Evolutionary conservation across 306 rosid species (phyloP), one percentile per base, ranked within the genome.

Genomic region (Glycyrrhiza uralensis): DNA sequence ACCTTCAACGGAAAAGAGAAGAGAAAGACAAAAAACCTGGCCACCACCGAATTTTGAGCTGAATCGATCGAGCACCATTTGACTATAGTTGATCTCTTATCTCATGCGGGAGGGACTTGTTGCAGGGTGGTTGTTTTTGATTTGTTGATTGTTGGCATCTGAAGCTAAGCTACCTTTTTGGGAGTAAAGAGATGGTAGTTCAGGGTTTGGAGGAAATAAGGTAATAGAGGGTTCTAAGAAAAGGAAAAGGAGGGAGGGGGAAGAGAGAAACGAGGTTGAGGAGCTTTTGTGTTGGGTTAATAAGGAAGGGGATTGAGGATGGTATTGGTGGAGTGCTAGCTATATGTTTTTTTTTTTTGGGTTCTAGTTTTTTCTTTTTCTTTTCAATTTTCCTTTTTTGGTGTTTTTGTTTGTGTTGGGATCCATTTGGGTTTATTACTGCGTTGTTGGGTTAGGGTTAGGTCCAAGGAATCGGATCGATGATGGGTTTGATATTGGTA

Each of bases 381-480:
- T 57, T 17, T 14, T 17, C 6, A 15, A 28, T 3, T 52, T 58
- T 41, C 0, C 0, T 14, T 33, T 49, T 12, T 44, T 28, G 1
- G 0, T 30, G 30, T 10, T 19, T 42, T 39, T 29, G 0, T 45
- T 49, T 14, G 2, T n/a, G 22, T 57, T 18, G 17, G 11, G 20
- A 71, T n/a, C 56, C 12, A 42, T 69, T 72, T 75, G 81, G 84
- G 80, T 76, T 51, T 57, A 66, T 49, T 45, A 20, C 50, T 8
- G 41, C 5, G 57, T 20, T 74, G 76, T 84, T 80, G 87, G 88
- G 83, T 84, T 92, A 89, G 97, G 96, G 86, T 89, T 89, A 86
- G 94, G 96, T 85, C 87, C 79, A 80, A 75, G 82, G 90, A 85
- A 85, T 82, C 55, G 84, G 89, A 80, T 84, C 33, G 79, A 76